Conservation (phyloP, 306 rosid species). For the Cucumis melo region DNA sequence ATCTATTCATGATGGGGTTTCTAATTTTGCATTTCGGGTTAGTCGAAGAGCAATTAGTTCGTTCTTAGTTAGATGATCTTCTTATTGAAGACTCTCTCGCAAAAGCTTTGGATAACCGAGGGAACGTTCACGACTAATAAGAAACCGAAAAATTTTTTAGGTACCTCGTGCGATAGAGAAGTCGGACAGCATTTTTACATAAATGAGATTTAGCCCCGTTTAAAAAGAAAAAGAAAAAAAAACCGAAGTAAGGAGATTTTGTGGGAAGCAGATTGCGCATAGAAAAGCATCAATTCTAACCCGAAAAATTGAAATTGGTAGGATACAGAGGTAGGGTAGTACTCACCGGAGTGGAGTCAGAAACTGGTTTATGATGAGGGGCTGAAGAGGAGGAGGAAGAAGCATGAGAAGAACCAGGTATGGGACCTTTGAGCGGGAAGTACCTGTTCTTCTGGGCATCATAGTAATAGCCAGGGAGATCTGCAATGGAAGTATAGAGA, state of each 20-base stretch:
- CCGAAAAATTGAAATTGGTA: not conserved
- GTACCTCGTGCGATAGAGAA: not conserved
- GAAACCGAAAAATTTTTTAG: not conserved
- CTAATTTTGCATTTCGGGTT: too few species aligned
- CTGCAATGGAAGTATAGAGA: constrained; percentile 15
- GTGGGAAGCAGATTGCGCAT: not conserved
- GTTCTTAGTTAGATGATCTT: too few species aligned
- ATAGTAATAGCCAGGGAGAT: constrained; percentile 75
- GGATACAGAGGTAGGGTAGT: not conserved
- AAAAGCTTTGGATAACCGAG: not conserved
- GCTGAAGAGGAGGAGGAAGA: constrained; percentile 23
- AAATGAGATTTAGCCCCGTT: not conserved
- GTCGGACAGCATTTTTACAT: not conserved
- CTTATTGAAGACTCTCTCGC: too few species aligned
- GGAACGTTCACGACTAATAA: not conserved
- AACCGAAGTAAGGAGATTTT: not conserved
- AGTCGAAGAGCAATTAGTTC: too few species aligned
- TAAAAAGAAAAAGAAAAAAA: not conserved
- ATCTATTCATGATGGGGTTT: too few species aligned
- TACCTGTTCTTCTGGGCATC: constrained; percentile 69
- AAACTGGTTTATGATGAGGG: constrained; percentile 7
- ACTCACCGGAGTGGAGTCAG: constrained; percentile 28
- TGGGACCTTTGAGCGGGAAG: constrained; percentile 70
- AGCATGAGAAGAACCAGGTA: constrained; percentile 51
- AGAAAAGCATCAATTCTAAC: not conserved